Conservation (phyloP, 164 flowering plant genomes). For the Liriodendron chinense region DNA sequence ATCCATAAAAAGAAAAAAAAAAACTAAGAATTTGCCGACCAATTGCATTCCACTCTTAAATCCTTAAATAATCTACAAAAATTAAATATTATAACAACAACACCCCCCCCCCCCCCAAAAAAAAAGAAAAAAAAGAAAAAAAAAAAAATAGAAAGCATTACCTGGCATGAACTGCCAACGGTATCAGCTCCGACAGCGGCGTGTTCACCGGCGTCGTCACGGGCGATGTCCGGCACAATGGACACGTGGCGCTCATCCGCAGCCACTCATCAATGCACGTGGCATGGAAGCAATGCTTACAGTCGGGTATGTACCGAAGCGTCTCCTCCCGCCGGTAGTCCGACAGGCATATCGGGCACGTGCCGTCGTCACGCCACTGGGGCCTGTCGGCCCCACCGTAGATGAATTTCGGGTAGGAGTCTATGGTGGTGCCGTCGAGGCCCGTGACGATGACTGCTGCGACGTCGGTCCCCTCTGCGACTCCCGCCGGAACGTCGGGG, state of each 20-base stretch:
- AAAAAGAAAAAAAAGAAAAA: not conserved
- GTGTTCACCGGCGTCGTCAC: slow-evolving; percentile 29
- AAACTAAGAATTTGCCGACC: no score
- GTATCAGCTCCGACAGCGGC: slow-evolving; percentile 49
- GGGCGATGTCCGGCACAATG: slow-evolving; percentile 56
- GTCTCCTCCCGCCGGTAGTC: slow-evolving; percentile 44
- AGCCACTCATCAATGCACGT: slow-evolving; percentile 67
- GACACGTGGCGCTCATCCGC: slow-evolving; percentile 49
- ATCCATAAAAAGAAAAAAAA: no score
- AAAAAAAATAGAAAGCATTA: slow-evolving; percentile 8
- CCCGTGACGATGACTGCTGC: slow-evolving; percentile 22
- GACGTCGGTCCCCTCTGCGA: not conserved
- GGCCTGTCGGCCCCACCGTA: slow-evolving; percentile 57
- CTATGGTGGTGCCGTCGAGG: slow-evolving; percentile 49
- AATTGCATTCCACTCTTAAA: not conserved
- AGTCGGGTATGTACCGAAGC: slow-evolving; percentile 46
- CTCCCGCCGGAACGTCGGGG: not conserved
- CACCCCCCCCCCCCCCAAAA: no score
- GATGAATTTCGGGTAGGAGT: slow-evolving; percentile 53
- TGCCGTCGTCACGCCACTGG: slow-evolving; percentile 28
- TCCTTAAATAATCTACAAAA: not conserved
- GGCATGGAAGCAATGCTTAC: slow-evolving; percentile 59
- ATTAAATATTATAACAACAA: no score
- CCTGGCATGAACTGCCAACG: slow-evolving; percentile 41
- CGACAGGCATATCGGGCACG: slow-evolving; percentile 54